Evolutionary conservation across 2,329 filamentous ascomycete species (phyloP), one percentile per base, ranked within the genome.

Genomic region (Aureobasidium sp.): DNA sequence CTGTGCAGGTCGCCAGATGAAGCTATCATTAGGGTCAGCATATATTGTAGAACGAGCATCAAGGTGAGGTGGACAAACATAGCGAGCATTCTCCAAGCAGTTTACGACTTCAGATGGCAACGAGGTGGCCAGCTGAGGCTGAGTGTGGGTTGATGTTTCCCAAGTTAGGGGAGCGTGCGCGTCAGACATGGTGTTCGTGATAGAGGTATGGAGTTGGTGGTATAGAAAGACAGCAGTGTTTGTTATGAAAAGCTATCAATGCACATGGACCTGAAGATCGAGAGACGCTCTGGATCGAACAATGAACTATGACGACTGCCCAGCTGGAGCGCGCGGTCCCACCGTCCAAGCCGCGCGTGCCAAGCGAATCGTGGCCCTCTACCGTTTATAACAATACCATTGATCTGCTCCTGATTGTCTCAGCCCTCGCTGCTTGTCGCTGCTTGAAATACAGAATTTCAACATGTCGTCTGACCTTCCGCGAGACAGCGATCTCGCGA

Each of bases 81-180:
- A 99, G 69, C 93, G 88, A 55, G 93, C 91, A 78, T 97, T 97
- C 73, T 96, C 87, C 27, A 99, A 85, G 72, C 92, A 97, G 70
- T 91, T 87, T 13, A 94, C 83, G 26, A 97, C 94, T 75, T 97
- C 92, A 4, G 82, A 79, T 0, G 94, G 94, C 2, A 97, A 83
- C 9, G 83, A 82, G 63, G 82, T 80, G 41, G 89, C 87, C 63
- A 84, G 75, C 73, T 87, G 85, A 66, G 87, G 88, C 74, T 91
- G 81, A 48, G 85, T 90, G 62, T 87, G 87, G 57, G 87, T 85
- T 7, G 89, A 92, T 15, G 67, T 63, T 63, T 74, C 68, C 71
- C 71, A 74, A 13, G 67, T 68, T 17, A 73, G 66, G 8, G 71
- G 68, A 20, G 69, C 64, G 57, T 66, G 66, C 42, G 63, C 59